Evolutionary conservation across 2,329 filamentous ascomycete genomes (phyloP), one percentile per base, ranked within the genome.

Genomic region (Sporothrix pseudoabietina): DNA sequence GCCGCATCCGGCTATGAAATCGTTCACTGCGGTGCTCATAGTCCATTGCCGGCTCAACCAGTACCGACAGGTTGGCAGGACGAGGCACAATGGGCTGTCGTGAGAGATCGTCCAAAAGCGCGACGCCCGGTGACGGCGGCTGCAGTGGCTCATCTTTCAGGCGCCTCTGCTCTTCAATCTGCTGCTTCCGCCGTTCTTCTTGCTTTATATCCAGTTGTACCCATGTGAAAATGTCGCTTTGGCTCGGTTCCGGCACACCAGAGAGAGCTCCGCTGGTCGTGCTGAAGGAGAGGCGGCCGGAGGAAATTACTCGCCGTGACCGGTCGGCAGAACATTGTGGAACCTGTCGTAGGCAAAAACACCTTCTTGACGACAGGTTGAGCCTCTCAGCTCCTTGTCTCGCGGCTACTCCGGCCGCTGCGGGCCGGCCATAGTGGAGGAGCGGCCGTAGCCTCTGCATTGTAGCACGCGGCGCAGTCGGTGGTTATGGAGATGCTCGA

Each of bases 31-130:
- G 72, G 71, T 76, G 55, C 0, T 76, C 75, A 49, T 80, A 79
- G 1, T 47, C 65, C 14, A 74, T 71, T 9, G 72, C 32, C 3
- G 79, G 79, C 71, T 75, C 69, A 55, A 82, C 77, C 19, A 82
- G 73, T 49, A 80, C 78, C 0, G 80, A 79, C 30, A 72, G 63
- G 63, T 26, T 35, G 66, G 66, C 19, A 61, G 30, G 32, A 61
- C 72, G 30, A 3, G 54, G 57, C 77, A 76, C 16, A 3, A 74
- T 75, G 8, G 79, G 72, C 19, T 78, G 55, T 26, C 72, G 30
- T 19, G 74, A 75, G 1, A 80, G 73, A 57, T 76, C 77, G 8
- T 78, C 74, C 49, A 78, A 47, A 14, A 79, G 73, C 12, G 73
- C 71, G 4, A 74, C 68, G n/a, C 76, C 76, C 0, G 72, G 75